phyloP scores from a whole-genome alignment of 1,284 basidiomycete genomes.

The Pulchroboletus neoregius region DNA sequence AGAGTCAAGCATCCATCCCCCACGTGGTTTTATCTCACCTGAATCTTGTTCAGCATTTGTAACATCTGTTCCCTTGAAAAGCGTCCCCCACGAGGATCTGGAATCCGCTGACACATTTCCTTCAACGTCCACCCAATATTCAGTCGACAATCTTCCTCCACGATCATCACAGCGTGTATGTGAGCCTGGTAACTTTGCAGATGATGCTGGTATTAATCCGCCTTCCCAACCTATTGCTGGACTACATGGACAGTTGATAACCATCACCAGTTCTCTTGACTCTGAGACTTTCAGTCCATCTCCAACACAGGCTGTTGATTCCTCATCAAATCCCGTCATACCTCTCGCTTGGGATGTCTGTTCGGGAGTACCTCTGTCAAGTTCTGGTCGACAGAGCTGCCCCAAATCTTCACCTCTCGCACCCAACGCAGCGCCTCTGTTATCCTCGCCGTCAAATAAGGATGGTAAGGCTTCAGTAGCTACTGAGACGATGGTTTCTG shows the following conservation, averaged over 20 bases:
- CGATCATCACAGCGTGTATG: constrained; percentile 32
- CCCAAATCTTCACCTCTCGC: not conserved
- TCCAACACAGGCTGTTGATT: constrained; percentile 6
- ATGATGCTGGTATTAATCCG: constrained; percentile 3
- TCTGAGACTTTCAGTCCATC: not conserved
- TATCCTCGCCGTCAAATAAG: constrained; percentile 1
- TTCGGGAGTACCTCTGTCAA: not conserved
- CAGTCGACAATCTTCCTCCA: constrained; percentile 40
- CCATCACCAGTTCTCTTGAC: constrained; percentile 1
- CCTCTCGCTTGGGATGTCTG: not conserved
- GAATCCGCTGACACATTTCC: constrained; percentile 8
- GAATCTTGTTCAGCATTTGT: constrained; percentile 36
- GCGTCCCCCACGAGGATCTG: constrained; percentile 1
- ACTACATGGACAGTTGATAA: constrained; percentile 3
- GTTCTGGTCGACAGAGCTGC: constrained; percentile 8
- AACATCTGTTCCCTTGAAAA: constrained; percentile 8
- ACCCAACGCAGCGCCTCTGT: not conserved
- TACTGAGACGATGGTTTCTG: not conserved
- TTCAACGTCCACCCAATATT: constrained; percentile 12
- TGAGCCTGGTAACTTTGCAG: constrained; percentile 2
- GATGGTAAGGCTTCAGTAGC: not conserved
- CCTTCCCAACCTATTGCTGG: constrained; percentile 1
- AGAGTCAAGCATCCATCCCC: constrained; percentile 5
- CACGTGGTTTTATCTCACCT: constrained; percentile 40
- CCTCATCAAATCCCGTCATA: not conserved